Conservation (phyloP, 805 yeast genomes). For the Nakazawaea ishiwadae region DNA sequence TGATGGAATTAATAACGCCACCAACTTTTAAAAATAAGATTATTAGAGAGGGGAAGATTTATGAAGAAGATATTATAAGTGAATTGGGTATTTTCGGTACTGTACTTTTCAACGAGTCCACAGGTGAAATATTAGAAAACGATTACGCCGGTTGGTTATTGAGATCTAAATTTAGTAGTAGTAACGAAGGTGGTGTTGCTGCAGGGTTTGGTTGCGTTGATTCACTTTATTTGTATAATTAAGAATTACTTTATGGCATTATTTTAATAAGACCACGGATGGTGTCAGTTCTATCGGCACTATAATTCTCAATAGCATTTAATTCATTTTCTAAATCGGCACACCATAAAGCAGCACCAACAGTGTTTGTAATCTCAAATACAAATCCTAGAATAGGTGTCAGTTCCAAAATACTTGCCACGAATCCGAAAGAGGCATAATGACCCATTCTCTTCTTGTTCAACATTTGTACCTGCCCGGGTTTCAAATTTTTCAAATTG, state of each 20-base stretch:
- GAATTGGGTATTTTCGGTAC: slow-evolving; percentile 93
- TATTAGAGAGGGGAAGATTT: slow-evolving; percentile 57
- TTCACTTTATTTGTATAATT: slow-evolving; percentile 55
- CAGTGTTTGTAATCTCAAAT: slow-evolving; percentile 52
- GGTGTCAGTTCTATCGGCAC: slow-evolving; percentile 12
- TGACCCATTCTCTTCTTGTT: slow-evolving; percentile 31
- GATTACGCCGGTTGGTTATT: slow-evolving; percentile 78
- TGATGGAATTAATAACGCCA: slow-evolving; percentile 91
- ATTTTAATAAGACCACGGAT: slow-evolving; percentile 7
- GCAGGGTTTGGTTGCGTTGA: slow-evolving; percentile 99
- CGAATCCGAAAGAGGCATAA: slow-evolving; percentile 47
- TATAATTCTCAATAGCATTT: background rate
- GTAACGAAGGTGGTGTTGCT: slow-evolving; percentile 98
- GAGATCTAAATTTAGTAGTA: slow-evolving; percentile 80
- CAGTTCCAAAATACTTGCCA: slow-evolving; percentile 45
- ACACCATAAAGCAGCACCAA: slow-evolving; percentile 68
- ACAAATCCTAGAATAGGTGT: slow-evolving; percentile 50
- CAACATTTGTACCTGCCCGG: slow-evolving; percentile 26
- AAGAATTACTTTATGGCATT: slow-evolving; percentile 1
- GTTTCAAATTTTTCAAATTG: slow-evolving; percentile 26
- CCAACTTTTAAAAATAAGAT: slow-evolving; percentile 65
- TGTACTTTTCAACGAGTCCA: slow-evolving; percentile 62
- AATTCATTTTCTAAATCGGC: slow-evolving; percentile 29
- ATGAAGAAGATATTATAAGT: slow-evolving; percentile 73
- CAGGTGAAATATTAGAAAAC: slow-evolving; percentile 55